Evolutionary conservation across 768 basidiomycete genomes (phyloP), one percentile per base, ranked within the genome.

Genomic region (Lentinula lateritia): DNA sequence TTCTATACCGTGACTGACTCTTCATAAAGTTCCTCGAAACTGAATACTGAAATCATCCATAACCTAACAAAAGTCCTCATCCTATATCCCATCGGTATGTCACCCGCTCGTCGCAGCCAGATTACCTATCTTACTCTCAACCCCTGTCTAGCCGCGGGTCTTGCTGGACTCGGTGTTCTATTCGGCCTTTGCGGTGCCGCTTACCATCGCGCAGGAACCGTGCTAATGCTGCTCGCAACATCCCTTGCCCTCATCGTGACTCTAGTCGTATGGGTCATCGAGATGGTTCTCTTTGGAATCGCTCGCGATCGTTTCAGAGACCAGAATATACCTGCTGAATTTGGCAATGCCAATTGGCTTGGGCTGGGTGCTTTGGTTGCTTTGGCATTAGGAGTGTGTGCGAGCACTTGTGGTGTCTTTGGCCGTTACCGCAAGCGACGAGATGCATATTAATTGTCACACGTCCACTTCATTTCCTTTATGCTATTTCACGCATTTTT

Each of bases 331-430:
- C 55, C 66, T 28, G 83, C 89, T 2, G 75, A 80, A 64, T 88
- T 85, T 73, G 92, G 91, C 15, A 92, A 91, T 71, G 92, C 89
- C 48, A 86, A 85, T 69, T 95, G 92, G 92, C 68, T 93, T 61
- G 88, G 88, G 3, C 80, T 94, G 48, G 91, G 83, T 60, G 90
- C 91, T 0, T 75, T 90, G 54, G 79, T 83, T 57, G 79, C 90
- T 1, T 79, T 94, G 52, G 28, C 45, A 9, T 62, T 92, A 15
- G 87, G 81, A 28, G 87, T 87, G 74, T 89, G 87, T 73, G 78
- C 84, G 2, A 80, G 84, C 13, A 76, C 81, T 3, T 86, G 85
- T 65, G 89, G 89, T 35, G 76, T 83, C 56, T 90, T 87, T 68
- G 88, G 90, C 6, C 74, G 81, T 60, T 92, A 88, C 73, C 80